Conservation (phyloP, 192 early-diverging fungal genomes). For the Lunasporangiospora selenospora region DNA sequence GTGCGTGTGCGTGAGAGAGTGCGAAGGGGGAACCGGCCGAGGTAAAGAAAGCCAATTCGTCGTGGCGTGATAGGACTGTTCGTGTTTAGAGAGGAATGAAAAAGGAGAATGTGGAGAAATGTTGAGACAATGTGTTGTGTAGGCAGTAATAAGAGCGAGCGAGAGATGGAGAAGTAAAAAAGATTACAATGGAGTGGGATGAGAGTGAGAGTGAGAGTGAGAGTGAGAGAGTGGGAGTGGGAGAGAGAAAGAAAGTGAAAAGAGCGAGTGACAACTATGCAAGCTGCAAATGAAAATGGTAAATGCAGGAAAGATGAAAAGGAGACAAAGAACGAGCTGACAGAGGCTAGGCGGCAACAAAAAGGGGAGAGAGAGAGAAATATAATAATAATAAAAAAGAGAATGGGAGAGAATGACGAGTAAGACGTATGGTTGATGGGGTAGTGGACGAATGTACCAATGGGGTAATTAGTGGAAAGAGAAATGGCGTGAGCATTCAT, state of each 20-base stretch:
- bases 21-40: conserved; percentile 2
- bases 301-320: background rate
- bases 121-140: background rate
- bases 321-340: too few species aligned
- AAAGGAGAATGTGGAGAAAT: background rate
- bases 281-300: too few species aligned
- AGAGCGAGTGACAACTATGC: background rate
- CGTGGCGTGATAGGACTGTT: too few species aligned
- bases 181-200: background rate
- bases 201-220: background rate
- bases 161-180: background rate
- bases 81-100: background rate
- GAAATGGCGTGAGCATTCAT: too few species aligned
- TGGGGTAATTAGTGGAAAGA: too few species aligned
- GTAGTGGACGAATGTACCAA: too few species aligned
- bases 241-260: background rate
- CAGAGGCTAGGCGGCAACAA: too few species aligned
- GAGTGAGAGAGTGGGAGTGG: background rate
- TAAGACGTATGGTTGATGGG: background rate
- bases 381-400: background rate
- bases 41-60: background rate
- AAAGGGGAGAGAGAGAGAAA: background rate
- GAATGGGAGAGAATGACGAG: background rate
- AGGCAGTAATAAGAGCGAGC: background rate
- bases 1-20: background rate